Base-by-base conservation (phyloP, 2,329 filamentous ascomycete species). In the Mycosphaerella arachidis region DNA sequence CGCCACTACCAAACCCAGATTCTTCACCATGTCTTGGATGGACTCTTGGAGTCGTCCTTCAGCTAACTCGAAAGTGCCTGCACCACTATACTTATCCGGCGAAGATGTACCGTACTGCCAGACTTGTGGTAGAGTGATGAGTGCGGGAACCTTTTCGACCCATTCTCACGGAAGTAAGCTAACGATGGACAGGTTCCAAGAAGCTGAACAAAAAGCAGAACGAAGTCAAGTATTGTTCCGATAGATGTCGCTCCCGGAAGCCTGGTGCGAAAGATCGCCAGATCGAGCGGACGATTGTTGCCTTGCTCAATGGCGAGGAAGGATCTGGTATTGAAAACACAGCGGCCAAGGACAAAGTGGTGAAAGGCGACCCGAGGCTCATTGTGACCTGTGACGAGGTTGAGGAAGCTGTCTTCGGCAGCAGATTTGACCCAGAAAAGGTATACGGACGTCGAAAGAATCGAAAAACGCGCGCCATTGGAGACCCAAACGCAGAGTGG, bases 41-140 rank as follows among this genome's bases (percentile, higher is more conserved):
- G 78, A 79, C 69, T 77, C 75, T 4, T 80, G 68, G 64, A 63
- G 60, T 4, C 59, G 64, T 48, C 63, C 66, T 37, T 65, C 61
- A 8, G 63, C 63, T 53, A 67, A 67, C 35, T 63, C 60, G 30
- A 67, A 64, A 56, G 62, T 66, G 6, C 66, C 66, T 18, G 63
- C 66, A 18, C 66, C 66, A n/a, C 58, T 80, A 53, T 86, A 86
- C 66, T 74, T 86, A 29, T 75, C 75, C 1, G 69, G 76, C 2
- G 80, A 82, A 52, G 70, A 74, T 29, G 80, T 79, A 0, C 78
- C 80, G 0, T 86, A 86, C 68, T 85, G 83, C 64, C 79, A 80
- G 61, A 79, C 80, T 12, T 86, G 83, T 64, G 83, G 84, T 0
- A 76, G 83, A 45, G 77, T 83, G 2, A 84, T 85, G 43, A 78